These are phyloP conservation scores for Pestalotiopsis sp. DNA, from an alignment of 2,329 filamentous ascomycete species.

Conservation along the genomic window DNA sequence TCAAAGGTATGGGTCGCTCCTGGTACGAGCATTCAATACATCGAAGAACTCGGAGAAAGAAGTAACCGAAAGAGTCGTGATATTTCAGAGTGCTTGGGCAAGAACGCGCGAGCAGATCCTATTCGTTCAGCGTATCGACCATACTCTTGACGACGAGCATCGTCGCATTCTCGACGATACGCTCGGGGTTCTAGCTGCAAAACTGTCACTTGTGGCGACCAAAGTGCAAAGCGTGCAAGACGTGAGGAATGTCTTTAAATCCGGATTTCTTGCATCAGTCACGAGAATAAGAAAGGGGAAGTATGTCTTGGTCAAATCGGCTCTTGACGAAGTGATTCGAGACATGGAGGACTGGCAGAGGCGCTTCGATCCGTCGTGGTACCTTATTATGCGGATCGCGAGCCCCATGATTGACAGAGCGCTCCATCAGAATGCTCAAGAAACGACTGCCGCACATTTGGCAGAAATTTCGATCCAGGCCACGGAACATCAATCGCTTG, in stretches of 20 bases:
- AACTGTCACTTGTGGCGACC: background rate
- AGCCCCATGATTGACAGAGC: background rate
- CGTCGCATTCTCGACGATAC: background rate
- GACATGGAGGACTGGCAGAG: slow-evolving; percentile 1
- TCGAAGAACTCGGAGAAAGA: background rate
- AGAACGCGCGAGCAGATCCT: background rate
- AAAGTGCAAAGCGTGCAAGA: background rate
- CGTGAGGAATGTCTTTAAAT: no score
- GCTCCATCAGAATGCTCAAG: background rate
- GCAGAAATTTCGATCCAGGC: background rate
- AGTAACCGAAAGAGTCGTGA: background rate
- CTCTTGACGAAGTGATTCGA: background rate
- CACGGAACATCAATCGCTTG: no score
- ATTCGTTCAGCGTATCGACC: background rate
- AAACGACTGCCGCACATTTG: background rate
- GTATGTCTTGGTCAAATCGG: background rate
- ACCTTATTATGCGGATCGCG: slow-evolving; percentile 3
- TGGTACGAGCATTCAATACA: background rate
- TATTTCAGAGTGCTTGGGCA: background rate
- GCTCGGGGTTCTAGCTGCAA: background rate
- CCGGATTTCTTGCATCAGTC: no score
- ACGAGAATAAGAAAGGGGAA: no score
- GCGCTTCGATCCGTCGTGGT: slow-evolving; percentile 1
- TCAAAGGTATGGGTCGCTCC: background rate
- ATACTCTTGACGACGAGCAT: background rate